Base-by-base conservation (phyloP, 2,329 filamentous ascomycete genomes). In the Aspergillus terreus region DNA sequence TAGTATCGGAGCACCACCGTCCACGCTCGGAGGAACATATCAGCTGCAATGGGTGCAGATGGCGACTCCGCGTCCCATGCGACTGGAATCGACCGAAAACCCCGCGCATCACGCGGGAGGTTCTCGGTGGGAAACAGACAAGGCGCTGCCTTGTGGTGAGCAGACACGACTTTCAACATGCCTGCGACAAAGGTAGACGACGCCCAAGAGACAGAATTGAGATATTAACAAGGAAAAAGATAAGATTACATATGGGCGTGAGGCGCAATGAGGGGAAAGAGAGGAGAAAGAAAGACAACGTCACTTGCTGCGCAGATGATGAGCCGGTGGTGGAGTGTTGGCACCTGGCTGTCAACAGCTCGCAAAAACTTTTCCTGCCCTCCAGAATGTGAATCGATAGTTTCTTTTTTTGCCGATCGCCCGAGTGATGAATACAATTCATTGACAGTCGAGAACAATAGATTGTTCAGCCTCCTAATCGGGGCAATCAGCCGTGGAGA, bases 121-220 rank as follows among this genome's bases (percentile, higher is more conserved):
- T 43, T 44, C 25, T 55, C 53, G 14, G 53, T 52, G 30, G 53
- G 53, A 36, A 55, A 55, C 15, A 40, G 36, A 44, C 53, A 55
- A 12, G 46, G 53, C 17, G 46, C 53, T 33, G 49, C 44, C 15
- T 52, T 43, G 40, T 44, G 47, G n/a, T 21, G 38, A 35, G 38
- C 53, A 44, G 53, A 36, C 32, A 54, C 49, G 36, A 46, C 35
- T 23, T 51, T 44, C 49, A 54, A 46, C 52, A 54, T 54, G 46
- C 14, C 35, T 46, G 45, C 49, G 32, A 46, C 10, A 25, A 21
- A 23, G 32, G 9, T 7, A 17, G 32, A 30, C 32, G 21, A 11
- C 19, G 11, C 19, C 12, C 27, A 35, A 46, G 35, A 38, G 15
- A 38, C 6, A 38, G 32, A 46, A 21, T 41, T 21, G 11, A 42